These are phyloP conservation scores for Takashimella tepidaria DNA, from an alignment of 1,284 basidiomycete species.

Conservation along the genomic window DNA sequence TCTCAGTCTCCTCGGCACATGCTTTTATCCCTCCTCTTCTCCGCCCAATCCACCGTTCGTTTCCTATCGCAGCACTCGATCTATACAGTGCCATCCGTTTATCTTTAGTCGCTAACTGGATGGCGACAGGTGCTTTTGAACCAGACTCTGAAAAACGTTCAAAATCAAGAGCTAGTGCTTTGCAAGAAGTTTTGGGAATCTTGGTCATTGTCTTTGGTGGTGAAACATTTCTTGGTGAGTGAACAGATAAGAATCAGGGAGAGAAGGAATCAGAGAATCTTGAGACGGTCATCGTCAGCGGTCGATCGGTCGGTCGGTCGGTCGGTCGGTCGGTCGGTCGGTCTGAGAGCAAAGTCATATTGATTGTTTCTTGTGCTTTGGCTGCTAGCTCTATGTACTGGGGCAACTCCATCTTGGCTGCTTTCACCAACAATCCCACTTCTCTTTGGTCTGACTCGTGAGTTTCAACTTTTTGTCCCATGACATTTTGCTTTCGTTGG, in stretches of 20 bases:
- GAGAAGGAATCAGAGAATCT: neutral
- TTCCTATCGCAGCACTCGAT: conserved; percentile 41
- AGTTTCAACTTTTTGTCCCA: conserved; percentile 8
- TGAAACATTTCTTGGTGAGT: conserved; percentile 46
- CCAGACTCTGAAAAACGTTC: conserved; percentile 6
- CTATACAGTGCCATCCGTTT: conserved; percentile 41
- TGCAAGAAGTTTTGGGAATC: conserved; percentile 44
- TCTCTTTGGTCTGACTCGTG: conserved; percentile 32
- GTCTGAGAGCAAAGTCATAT: neutral
- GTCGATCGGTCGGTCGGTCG: no score
- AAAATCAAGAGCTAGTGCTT: conserved; percentile 20
- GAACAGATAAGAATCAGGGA: no score
- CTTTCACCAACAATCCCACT: conserved; percentile 37
- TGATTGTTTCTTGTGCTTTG: neutral
- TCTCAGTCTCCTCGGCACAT: conserved; percentile 1
- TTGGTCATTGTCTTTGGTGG: conserved; percentile 45
- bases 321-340: no score
- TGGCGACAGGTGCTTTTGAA: conserved; percentile 31
- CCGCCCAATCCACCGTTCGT: conserved; percentile 30
- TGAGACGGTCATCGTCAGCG: no score
- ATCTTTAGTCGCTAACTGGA: conserved; percentile 39
- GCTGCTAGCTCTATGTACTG: conserved; percentile 31
- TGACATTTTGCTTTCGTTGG: neutral
- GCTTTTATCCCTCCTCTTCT: conserved; percentile 20
- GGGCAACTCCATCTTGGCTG: conserved; percentile 43